Base-by-base conservation (phyloP, 2,329 filamentous ascomycete species). In the Incumbomyces delicatus region DNA sequence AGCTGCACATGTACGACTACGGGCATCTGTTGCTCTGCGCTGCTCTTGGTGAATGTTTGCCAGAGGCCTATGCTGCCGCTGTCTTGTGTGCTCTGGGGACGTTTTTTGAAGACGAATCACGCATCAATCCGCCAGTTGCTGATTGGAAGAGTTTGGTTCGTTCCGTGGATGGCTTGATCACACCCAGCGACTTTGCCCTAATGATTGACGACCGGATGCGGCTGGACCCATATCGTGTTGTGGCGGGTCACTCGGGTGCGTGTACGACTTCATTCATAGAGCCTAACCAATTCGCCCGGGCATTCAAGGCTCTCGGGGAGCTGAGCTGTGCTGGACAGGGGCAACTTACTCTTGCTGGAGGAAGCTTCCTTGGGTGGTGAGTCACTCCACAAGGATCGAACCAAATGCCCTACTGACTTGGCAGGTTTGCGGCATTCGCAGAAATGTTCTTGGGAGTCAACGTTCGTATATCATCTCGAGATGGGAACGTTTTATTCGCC, bases 141-240 rank as follows among this genome's bases (percentile, higher is more conserved):
- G 29, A 51, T 49, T 53, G 51, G 45, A 40, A 35, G 48, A n/a
- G 40, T 41, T 31, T 35, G 1, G 31, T 50, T 17, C 52, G 54
- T 18, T 47, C 49, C 2, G 46, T 48, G 31, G 52, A 55, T 34
- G 52, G 52, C n/a, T 38, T 48, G 3, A 48, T 56, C 14, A 49
- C 52, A 10, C 34, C 50, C 6, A 46, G 49, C 22, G 52, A 56
- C n/a, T 56, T 56, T 29, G 54, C 51, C 3, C 30, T 52, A 12
- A 35, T 56, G 11, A 47, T 55, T 20, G 54, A 56, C 37, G 52
- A 55, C 17, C 54, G 52, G 35, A 49, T 56, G 22, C 47, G 47
- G 27, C 37, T 56, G 18, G 50, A 56, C 39, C 54, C 54, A 1
- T 55, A 50, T 17, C 34, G 47, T 4, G 46, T 52, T 34, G 31